phyloP scores from a whole-genome alignment of 176 grass and related monocot genomes.

The Urochloa ruziziensis region DNA sequence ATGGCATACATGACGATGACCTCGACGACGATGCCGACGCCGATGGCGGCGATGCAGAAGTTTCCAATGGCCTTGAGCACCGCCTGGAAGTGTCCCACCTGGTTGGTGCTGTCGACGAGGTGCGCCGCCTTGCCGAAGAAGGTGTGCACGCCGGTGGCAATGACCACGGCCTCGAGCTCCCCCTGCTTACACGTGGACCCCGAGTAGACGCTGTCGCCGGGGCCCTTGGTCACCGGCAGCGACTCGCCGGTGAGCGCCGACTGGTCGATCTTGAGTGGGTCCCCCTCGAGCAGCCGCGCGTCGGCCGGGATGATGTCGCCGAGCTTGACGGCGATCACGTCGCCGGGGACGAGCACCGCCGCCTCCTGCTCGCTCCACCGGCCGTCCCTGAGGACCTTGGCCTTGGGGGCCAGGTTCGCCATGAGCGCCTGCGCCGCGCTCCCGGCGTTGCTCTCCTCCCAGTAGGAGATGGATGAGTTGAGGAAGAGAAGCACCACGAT shows the following conservation, averaged over 20 bases:
- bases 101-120: constrained; percentile 89
- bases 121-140: constrained; percentile 98
- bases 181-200: constrained; percentile 98
- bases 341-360: constrained; percentile 73
- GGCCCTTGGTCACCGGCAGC: constrained; percentile 65
- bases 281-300: constrained; percentile 75
- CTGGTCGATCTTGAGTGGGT: constrained; percentile 90
- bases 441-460: constrained; percentile 81
- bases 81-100: constrained; percentile 92
- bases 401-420: constrained; percentile 84
- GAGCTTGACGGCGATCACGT: constrained; percentile 82
- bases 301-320: constrained; percentile 90
- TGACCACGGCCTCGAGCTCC: constrained; percentile 85
- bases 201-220: constrained; percentile 72
- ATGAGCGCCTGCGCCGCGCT: constrained; percentile 91
- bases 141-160: constrained; percentile 92
- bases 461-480: constrained; percentile 87
- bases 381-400: constrained; percentile 82
- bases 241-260: constrained; percentile 91
- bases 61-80: constrained; percentile 89
- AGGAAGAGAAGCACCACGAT: constrained; percentile 68
- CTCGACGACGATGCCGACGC: constrained; percentile 52
- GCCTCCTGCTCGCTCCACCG: constrained; percentile 76
- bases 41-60: constrained; percentile 92
- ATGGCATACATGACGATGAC: constrained; percentile 81